Evolutionary conservation across 2,329 filamentous ascomycete species (phyloP).

Genomic region (Aspergillus bombycis): DNA sequence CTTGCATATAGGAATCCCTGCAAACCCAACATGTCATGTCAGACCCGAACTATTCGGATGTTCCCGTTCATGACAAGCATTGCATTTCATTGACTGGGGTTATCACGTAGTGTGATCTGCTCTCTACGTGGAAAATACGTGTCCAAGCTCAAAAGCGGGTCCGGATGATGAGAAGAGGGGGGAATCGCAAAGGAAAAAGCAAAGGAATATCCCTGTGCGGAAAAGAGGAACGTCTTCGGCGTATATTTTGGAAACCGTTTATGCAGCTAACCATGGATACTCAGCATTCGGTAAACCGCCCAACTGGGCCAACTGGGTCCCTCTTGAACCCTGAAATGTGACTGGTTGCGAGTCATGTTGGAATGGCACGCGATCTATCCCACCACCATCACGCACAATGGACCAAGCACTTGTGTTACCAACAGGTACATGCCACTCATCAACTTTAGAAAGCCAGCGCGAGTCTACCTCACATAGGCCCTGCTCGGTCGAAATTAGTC

Average conservation of each 20-base stretch:
- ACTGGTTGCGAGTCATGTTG: conserved; percentile 17
- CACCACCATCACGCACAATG: conserved; percentile 8
- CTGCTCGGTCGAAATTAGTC: background rate
- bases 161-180: background rate
- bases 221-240: conserved; percentile 4
- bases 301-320: background rate
- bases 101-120: conserved; percentile 11
- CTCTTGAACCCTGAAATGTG: conserved; percentile 16
- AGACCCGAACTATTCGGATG: conserved; percentile 24
- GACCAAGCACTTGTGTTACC: conserved; percentile 4
- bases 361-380: conserved; percentile 17
- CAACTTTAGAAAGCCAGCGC: background rate
- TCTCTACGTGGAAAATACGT: conserved; percentile 7
- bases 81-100: conserved; percentile 18
- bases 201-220: background rate
- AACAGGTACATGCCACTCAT: background rate
- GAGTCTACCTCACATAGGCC: background rate
- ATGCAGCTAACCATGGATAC: conserved; percentile 17
- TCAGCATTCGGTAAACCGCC: conserved; percentile 10
- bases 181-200: background rate
- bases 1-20: conserved; percentile 17
- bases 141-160: conserved; percentile 1
- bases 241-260: conserved; percentile 19
- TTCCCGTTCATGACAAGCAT: conserved; percentile 31
- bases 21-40: conserved; percentile 26